Conservation (phyloP, 257 asterid genomes). For the Asclepias syriaca region DNA sequence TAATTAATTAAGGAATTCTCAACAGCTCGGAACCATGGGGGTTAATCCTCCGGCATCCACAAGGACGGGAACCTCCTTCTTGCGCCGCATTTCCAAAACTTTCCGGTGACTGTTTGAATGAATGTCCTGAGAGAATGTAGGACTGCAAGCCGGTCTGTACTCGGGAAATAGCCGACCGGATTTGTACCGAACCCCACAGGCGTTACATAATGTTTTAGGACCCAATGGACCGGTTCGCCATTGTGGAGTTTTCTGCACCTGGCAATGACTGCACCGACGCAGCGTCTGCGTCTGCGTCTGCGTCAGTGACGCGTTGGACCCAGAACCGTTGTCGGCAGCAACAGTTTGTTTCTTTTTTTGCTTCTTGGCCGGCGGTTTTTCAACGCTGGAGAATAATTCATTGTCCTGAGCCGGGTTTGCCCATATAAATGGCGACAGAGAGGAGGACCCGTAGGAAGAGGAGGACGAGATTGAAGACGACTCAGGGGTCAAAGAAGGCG, state of each 20-base stretch:
- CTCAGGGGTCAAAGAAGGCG: slow-evolving; percentile 27
- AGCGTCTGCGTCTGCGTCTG: slow-evolving; percentile 2
- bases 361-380: slow-evolving; percentile 24
- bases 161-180: slow-evolving; percentile 41
- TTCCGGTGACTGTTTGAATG: slow-evolving; percentile 38
- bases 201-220: slow-evolving; percentile 37
- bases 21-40: slow-evolving; percentile 19
- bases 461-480: slow-evolving; percentile 29
- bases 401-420: slow-evolving; percentile 19
- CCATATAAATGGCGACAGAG: slow-evolving; percentile 11
- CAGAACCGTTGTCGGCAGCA: slow-evolving; percentile 11
- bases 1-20: neutral
- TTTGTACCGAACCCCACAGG: slow-evolving; percentile 40
- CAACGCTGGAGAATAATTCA: slow-evolving; percentile 14
- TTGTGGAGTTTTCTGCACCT: slow-evolving; percentile 33
- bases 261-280: slow-evolving; percentile 35
- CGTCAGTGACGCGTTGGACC: slow-evolving; percentile 11
- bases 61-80: slow-evolving; percentile 19
- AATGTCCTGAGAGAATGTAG: slow-evolving; percentile 26
- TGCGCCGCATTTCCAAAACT: slow-evolving; percentile 38
- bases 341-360: slow-evolving; percentile 16
- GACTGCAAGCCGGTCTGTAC: slow-evolving; percentile 42
- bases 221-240: slow-evolving; percentile 43
- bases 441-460: slow-evolving; percentile 20
- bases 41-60: slow-evolving; percentile 24